Evolutionary conservation across 129 eudicot genomes (phyloP), one percentile per base, ranked within the genome.

Genomic region (Artemisia argyi): DNA sequence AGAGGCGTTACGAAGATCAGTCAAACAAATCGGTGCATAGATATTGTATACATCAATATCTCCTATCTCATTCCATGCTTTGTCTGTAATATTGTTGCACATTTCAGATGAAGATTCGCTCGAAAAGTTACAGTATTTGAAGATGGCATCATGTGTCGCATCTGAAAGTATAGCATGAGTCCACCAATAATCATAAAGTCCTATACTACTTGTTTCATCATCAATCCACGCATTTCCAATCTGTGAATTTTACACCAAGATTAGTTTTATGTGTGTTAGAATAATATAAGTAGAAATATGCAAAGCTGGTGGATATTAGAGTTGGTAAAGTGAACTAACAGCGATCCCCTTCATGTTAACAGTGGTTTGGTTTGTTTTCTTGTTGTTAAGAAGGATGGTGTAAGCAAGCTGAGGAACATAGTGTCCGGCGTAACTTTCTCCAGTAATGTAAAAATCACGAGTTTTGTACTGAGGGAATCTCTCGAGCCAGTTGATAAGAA

Each of bases 361-460:
- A 60, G 65, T 3, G 11, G 84, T 81, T 18, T 84, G 78, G 69
- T 76, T 84, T 19, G 82, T 66, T 8, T 44, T 74, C 72, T 78
- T 87, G 81, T 81, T 87, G 49, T 83, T 64, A 0, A 55, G 76
- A 42, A 78, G 75, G 30, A 87, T 66, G 50, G 81, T 69, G 35
- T 83, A 78, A 12, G 92, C 88, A 49, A 87, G 81, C 53, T 87
- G 88, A 58, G 89, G 89, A 57, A 83, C 85, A 50, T 86, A 86
- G 49, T 86, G 91, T 49, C 88, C 88, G 0, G 88, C 84, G 10
- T 85, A 85, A 54, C 87, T 79, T 73, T 85, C 87, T 64, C 90
- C 87, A 0, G 83, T 74, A 15, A 85, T 65, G 79, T 72, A 85
- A 65, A 85, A 83, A 18, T 85, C 85, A 4, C 81, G 75, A 39